Evolutionary conservation across 73 alveolate genomes (phyloP).

Genomic region (Paramecium caudatum): DNA sequence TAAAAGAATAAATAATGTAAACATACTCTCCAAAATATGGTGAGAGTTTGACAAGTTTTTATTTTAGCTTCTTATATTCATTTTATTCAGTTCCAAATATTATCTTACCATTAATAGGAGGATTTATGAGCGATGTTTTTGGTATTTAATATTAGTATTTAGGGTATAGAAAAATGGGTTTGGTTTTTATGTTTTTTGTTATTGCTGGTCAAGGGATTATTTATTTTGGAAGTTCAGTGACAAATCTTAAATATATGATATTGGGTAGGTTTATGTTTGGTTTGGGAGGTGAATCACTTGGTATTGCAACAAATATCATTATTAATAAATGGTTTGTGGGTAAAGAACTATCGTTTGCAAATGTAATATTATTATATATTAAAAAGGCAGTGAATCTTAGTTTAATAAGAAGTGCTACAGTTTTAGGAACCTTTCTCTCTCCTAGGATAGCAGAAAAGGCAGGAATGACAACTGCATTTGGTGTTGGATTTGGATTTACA

Average conservation of each 20-base stretch:
- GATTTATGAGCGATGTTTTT: constrained; percentile 71
- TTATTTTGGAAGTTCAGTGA: constrained; percentile 51
- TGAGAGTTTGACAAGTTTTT: constrained; percentile 11
- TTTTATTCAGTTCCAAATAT: constrained; percentile 73
- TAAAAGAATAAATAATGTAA: constrained; percentile 64
- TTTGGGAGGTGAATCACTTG: constrained; percentile 74
- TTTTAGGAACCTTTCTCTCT: constrained; percentile 60
- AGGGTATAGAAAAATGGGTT: constrained; percentile 71
- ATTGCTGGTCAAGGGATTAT: constrained; percentile 29
- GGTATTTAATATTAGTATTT: constrained; percentile 6
- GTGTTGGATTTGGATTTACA: constrained; percentile 32
- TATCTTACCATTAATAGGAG: constrained; percentile 73
- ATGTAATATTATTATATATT: not conserved
- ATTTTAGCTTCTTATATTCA: constrained; percentile 67
- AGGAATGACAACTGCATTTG: constrained; percentile 57
- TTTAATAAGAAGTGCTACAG: constrained; percentile 71
- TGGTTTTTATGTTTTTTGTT: constrained; percentile 63
- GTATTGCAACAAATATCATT: constrained; percentile 40
- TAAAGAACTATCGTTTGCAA: constrained; percentile 71
- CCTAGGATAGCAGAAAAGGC: constrained; percentile 74
- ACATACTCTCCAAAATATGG: constrained; percentile 72
- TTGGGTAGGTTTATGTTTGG: constrained; percentile 76
- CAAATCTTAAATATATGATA: constrained; percentile 61
- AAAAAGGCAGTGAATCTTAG: constrained; percentile 64
- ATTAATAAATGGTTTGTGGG: constrained; percentile 74